Evolutionary conservation across 129 eudicot genomes (phyloP), one percentile per base, ranked within the genome.

Genomic region (Ambrosia trifida): DNA sequence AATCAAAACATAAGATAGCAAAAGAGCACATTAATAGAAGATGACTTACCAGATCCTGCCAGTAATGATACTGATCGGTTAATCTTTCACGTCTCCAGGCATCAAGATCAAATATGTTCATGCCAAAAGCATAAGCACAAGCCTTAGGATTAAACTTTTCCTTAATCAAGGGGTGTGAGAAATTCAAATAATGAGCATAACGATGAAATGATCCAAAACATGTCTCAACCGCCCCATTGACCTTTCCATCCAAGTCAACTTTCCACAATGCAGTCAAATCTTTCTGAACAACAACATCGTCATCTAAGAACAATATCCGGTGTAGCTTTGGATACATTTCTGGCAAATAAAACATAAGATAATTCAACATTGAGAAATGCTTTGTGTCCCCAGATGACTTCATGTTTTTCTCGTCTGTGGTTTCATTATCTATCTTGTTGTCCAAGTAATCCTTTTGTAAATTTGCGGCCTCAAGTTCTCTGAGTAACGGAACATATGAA

Each of bases 101-200:
- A 54, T 54, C 61, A 19, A 54, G 61, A 54, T 54, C 33, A 54
- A 20, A 54, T 20, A 54, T 54, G 3, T 54, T 54, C 61, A 54
- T 54, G 13, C 61, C 61, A 54, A 54, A 54, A 54, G 61, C 61
- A 54, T 17, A 54, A 54, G 61, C 61, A 54, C 61, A 54, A 54
- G 61, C 33, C 32, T 54, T 54, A 19, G 61, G 61, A 20, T 54
- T 54, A 54, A 54, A 54, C 61, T 54, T 54, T 19, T 54, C 14
- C 61, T 54, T 54, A 54, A 20, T 20, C 61, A 9, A 54, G 11
- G 61, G 33, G 14, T 54, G 61, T 54, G 33, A 54, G 20, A 54
- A 54, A 3, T 54, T 54, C 33, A 54, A 54, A 19, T 54, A 54
- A 54, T 54, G 33, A 54, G 61, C 61, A 20, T 54, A 54, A 9